These are phyloP conservation scores for Exophiala xenobiotica DNA, from an alignment of 2,329 filamentous ascomycete genomes.

Conservation along the genomic window DNA sequence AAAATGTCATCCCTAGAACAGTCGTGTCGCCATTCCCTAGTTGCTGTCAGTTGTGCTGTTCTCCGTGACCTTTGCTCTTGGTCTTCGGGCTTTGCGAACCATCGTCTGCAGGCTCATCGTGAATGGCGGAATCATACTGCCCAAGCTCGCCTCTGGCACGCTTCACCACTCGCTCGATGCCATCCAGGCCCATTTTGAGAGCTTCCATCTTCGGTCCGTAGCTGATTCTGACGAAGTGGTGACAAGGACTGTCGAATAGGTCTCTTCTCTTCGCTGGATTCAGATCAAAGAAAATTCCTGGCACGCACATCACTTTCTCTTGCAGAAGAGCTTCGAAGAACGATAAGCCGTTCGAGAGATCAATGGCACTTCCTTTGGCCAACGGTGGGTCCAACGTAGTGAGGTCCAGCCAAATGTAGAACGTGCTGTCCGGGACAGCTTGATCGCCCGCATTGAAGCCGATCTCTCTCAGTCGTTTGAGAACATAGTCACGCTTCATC, in stretches of 20 bases:
- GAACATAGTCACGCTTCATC: conserved; percentile 88
- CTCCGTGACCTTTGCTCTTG: conserved; percentile 9
- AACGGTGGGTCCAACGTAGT: conserved; percentile 51
- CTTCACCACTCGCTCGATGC: conserved; percentile 75
- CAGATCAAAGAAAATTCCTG: conserved; percentile 96
- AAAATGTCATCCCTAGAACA: conserved; percentile 7
- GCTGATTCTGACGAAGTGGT: conserved; percentile 83
- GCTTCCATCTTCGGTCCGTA: conserved; percentile 78
- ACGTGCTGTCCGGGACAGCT: conserved; percentile 84
- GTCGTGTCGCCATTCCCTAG: neutral
- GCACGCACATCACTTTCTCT: conserved; percentile 95
- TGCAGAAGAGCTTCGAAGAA: conserved; percentile 93
- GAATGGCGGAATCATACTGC: conserved; percentile 18
- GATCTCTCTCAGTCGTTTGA: conserved; percentile 75
- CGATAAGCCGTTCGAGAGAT: conserved; percentile 88
- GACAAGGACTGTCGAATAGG: conserved; percentile 90
- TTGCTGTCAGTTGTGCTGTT: conserved; percentile 9
- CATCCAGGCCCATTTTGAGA: conserved; percentile 75
- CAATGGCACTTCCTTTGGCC: conserved; percentile 56
- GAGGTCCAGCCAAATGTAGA: conserved; percentile 80
- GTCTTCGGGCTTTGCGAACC: conserved; percentile 10
- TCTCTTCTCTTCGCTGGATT: conserved; percentile 88
- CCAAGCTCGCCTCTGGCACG: conserved; percentile 39
- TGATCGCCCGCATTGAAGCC: conserved; percentile 71
- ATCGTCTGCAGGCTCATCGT: conserved; percentile 21